Evolutionary conservation across 768 basidiomycete genomes (phyloP), one percentile per base, ranked within the genome.

Genomic region (Kwoniella sp.): DNA sequence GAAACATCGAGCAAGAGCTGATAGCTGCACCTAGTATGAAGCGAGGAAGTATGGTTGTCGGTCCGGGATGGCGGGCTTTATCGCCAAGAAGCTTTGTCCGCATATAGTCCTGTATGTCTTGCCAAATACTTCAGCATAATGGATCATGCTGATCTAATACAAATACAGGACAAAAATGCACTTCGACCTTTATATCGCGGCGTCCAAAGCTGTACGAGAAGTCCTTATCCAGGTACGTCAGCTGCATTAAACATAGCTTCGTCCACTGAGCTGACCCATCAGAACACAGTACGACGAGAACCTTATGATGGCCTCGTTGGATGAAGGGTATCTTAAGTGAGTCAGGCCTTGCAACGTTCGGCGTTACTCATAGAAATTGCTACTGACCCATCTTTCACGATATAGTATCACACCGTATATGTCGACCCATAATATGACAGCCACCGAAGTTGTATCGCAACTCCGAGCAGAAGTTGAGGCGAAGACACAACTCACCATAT

Each of bases 61-160:
- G 50, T 95, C 93, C 4, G 95, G 92, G 29, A 97, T 97, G 96
- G 87, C 95, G n/a, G 93, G 87, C 57, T 95, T 93, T 79, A 88
- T 98, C 50, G 95, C 95, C 17, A 89, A 88, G 83, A 95, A 92
- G 75, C 86, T 99, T 9, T 97, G 93, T 76, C 93, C 96, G 2
- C 87, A 93, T 8, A 86, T 99, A 20, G 87, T 91, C 41, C 82
- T 91, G 78, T 80, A 55, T 58, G 78, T 65, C 0, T 25, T 28
- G 17, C 8, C 28, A 8, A 11, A 13, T 20, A 11, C 3, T 8
- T 26, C 37, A 26, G 51, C 26, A 22, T 23, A 26, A 13, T 28
- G 23, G 29, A 20, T 37, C 1, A 38, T 26, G 23, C 50, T 52
- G 13, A 45, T 54, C 34, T 2, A 29, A 38, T 22, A n/a, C 31